Evolutionary conservation across 73 alveolate genomes (phyloP).

Genomic region (Stentor coeruleus): DNA sequence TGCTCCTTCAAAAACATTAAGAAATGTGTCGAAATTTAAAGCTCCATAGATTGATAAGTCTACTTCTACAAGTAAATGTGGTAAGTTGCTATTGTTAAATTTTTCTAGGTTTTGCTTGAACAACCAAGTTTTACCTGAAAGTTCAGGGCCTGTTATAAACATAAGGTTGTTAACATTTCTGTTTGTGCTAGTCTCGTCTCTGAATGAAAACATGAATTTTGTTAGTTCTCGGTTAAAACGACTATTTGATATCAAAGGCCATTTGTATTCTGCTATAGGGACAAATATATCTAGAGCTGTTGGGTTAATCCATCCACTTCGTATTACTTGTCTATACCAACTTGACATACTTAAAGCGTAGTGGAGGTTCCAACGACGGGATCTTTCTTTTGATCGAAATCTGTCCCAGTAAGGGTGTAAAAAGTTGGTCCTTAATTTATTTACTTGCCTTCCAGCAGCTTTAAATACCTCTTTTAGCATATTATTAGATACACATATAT

Average conservation of each 20-base stretch:
- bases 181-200: conserved; percentile 48
- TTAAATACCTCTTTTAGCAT: background rate
- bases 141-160: conserved; percentile 50
- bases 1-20: conserved; percentile 37
- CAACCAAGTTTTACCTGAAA: conserved; percentile 54
- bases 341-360: background rate
- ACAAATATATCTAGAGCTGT: background rate
- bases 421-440: background rate
- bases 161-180: conserved; percentile 43
- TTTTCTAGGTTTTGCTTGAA: conserved; percentile 37
- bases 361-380: background rate
- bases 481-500: too few species aligned
- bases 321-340: background rate
- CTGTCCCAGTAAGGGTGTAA: conserved; percentile 17
- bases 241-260: conserved; percentile 16
- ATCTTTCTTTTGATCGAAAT: background rate
- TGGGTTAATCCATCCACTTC: conserved; percentile 10
- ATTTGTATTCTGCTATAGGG: background rate
- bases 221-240: conserved; percentile 28
- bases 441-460: background rate
- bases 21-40: conserved; percentile 45
- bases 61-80: background rate
- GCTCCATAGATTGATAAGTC: conserved; percentile 27
- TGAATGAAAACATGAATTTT: conserved; percentile 58
- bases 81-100: conserved; percentile 4